Conservation (phyloP, 106 monocot species). For the Iris macrosiphon region DNA sequence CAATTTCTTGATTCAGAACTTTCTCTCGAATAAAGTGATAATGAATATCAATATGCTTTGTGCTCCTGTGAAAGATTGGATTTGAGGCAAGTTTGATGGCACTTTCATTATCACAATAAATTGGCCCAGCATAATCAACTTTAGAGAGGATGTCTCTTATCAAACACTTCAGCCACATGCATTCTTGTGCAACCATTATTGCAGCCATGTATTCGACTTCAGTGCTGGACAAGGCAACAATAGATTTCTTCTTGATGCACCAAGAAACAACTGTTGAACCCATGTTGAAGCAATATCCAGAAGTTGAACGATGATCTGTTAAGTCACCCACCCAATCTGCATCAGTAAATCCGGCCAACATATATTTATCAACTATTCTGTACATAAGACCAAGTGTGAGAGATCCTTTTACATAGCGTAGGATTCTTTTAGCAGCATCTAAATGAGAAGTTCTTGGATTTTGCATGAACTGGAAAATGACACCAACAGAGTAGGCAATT, state of each 20-base stretch:
- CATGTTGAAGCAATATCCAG: neutral
- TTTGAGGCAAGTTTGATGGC: neutral
- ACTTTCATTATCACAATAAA: neutral
- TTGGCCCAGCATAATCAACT: neutral
- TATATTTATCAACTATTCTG: neutral
- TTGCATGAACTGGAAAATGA: slow-evolving; percentile 4
- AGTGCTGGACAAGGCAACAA: neutral
- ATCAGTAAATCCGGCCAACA: neutral
- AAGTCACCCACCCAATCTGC: neutral
- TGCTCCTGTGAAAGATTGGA: too few species aligned
- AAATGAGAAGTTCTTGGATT: neutral
- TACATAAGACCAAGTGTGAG: too few species aligned
- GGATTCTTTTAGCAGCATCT: neutral
- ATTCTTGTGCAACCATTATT: neutral
- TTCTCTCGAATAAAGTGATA: too few species aligned
- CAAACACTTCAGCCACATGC: neutral
- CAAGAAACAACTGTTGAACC: neutral
- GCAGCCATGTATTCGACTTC: neutral
- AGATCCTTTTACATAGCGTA: neutral
- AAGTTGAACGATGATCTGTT: neutral
- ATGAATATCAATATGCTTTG: too few species aligned
- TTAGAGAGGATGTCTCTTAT: neutral
- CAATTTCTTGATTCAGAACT: too few species aligned
- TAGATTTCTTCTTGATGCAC: neutral
- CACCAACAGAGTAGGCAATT: slow-evolving; percentile 1